phyloP scores from a whole-genome alignment of 805 yeast genomes.

The Kuraishia hungarica region DNA sequence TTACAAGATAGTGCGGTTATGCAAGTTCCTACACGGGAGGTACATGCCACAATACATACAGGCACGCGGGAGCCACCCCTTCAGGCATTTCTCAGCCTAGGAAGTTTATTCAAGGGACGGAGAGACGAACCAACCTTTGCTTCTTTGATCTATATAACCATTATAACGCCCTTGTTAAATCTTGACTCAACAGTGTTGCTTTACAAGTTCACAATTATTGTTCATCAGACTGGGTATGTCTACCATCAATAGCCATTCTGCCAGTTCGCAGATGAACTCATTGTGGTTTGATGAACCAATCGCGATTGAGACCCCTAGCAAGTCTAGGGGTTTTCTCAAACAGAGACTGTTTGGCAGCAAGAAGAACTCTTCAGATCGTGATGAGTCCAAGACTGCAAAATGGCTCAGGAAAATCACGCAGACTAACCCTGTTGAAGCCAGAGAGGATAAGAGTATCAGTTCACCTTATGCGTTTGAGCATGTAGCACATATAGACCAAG shows the following conservation, averaged over 20 bases:
- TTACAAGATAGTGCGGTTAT: not conserved
- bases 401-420: not conserved
- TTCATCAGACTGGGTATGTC: not conserved
- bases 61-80: not conserved
- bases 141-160: not conserved
- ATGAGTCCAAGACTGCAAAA: constrained; percentile 5
- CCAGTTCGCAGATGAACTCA: constrained; percentile 2
- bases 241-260: not conserved
- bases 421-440: not conserved
- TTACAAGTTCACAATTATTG: not conserved
- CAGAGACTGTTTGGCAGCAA: not conserved
- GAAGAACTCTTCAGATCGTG: not conserved
- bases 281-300: constrained; percentile 3
- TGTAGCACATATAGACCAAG: constrained; percentile 22
- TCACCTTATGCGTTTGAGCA: constrained; percentile 25
- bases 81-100: not conserved
- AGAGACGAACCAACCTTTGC: too few species aligned
- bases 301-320: not conserved
- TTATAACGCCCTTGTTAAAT: not conserved
- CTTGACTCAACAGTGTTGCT: not conserved
- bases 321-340: not conserved
- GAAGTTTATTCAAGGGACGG: not conserved
- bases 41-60: not conserved
- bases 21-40: not conserved
- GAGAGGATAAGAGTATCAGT: constrained; percentile 11